These are phyloP conservation scores for Emericellopsis atlantica DNA, from an alignment of 2,329 filamentous ascomycete genomes.

Conservation along the genomic window DNA sequence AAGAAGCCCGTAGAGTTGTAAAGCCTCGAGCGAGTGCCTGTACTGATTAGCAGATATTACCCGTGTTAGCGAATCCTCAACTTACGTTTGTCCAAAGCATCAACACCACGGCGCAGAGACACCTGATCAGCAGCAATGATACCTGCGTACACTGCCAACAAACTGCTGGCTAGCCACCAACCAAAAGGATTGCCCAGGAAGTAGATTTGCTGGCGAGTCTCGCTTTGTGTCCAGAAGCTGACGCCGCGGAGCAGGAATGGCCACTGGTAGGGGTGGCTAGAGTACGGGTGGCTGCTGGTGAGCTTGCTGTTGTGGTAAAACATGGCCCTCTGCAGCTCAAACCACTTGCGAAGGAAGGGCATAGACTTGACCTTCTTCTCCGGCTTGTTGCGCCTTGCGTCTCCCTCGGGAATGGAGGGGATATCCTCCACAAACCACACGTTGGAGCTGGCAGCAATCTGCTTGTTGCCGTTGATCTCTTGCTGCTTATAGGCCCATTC, in stretches of 20 bases:
- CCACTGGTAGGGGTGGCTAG: slow-evolving; percentile 93
- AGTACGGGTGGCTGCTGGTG: slow-evolving; percentile 92
- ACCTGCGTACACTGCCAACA: slow-evolving; percentile 86
- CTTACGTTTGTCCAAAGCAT: slow-evolving; percentile 78
- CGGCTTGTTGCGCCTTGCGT: slow-evolving; percentile 61
- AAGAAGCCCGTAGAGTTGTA: slow-evolving; percentile 99
- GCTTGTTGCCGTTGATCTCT: slow-evolving; percentile 99
- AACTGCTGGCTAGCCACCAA: slow-evolving; percentile 91
- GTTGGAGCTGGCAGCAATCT: slow-evolving; percentile 77
- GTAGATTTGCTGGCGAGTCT: slow-evolving; percentile 93
- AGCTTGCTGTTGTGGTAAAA: slow-evolving; percentile 99
- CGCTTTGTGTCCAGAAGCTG: slow-evolving; percentile 97
- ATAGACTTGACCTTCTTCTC: slow-evolving; percentile 69
- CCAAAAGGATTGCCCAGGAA: slow-evolving; percentile 94
- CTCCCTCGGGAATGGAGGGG: slow-evolving; percentile 60
- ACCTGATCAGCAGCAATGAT: slow-evolving; percentile 89
- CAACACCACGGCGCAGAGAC: slow-evolving; percentile 81
- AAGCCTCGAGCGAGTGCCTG: slow-evolving; percentile 78
- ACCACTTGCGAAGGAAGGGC: slow-evolving; percentile 86
- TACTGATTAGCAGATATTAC: slow-evolving; percentile 1
- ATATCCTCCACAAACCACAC: slow-evolving; percentile 92
- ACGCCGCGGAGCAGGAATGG: slow-evolving; percentile 94
- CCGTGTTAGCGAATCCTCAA: too few relatives aligned
- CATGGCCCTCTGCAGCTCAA: slow-evolving; percentile 95
- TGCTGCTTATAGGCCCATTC: slow-evolving; percentile 97